Conservation (phyloP, 495 filamentous ascomycete genomes). For the Aspergillus sclerotioniger region DNA sequence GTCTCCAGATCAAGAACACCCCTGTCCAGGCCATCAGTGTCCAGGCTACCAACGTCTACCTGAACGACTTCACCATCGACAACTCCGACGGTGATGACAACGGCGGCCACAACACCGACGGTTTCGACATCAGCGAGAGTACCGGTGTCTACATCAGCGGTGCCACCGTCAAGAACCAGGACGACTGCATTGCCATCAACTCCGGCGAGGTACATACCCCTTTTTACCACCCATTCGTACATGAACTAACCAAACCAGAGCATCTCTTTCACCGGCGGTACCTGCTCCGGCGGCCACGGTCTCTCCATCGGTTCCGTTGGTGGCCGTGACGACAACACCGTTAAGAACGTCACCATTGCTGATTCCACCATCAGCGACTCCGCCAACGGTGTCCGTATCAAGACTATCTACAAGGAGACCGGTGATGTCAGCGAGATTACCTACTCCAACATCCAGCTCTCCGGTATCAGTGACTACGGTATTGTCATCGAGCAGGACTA, state of each 20-base stretch:
- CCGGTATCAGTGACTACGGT: conserved; percentile 58
- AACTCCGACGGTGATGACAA: conserved; percentile 54
- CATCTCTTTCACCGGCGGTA: conserved; percentile 54
- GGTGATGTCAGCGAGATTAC: conserved; percentile 57
- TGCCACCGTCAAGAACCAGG: conserved; percentile 59
- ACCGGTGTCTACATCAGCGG: conserved; percentile 52
- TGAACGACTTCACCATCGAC: conserved; percentile 56
- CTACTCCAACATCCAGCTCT: conserved; percentile 58
- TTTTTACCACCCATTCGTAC: too few relatives aligned
- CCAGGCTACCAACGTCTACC: conserved; percentile 47
- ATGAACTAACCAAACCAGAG: conserved; percentile 26
- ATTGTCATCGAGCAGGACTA: conserved; percentile 71
- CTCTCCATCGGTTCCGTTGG: conserved; percentile 69
- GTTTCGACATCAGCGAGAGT: conserved; percentile 57
- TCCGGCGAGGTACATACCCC: conserved; percentile 42
- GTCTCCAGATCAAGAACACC: conserved; percentile 53
- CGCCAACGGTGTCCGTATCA: conserved; percentile 61
- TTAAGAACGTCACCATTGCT: conserved; percentile 53
- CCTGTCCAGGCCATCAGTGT: conserved; percentile 64
- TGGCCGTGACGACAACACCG: conserved; percentile 58
- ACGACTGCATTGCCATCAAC: conserved; percentile 64
- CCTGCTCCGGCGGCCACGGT: conserved; percentile 63
- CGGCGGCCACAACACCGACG: conserved; percentile 64
- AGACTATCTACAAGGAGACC: conserved; percentile 57
- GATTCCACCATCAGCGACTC: conserved; percentile 53